A percentile compares a stretch with the other conserved stretches of the same genome.
Conservation (phyloP, 2,329 filamentous ascomycete species). For the Colletotrichum neosansevieriae region DNA sequence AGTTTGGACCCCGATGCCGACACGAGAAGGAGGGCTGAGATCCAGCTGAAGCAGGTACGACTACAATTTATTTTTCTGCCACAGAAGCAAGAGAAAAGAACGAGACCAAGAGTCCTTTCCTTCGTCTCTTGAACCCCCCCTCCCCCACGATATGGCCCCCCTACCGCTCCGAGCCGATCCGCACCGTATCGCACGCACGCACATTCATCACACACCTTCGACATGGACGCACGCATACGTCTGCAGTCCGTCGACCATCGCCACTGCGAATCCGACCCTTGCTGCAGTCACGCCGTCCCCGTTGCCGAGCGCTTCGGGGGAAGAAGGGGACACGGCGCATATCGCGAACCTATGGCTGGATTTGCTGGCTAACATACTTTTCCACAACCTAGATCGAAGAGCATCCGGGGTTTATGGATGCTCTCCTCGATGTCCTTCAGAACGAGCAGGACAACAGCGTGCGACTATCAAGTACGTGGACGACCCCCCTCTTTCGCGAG, state of each 20-base stretch:
- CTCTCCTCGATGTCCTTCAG: conserved; percentile 90
- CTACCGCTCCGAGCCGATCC: conserved; percentile 36
- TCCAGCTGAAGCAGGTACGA: conserved; percentile 84
- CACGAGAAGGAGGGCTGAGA: conserved; percentile 80
- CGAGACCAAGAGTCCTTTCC: conserved; percentile 19
- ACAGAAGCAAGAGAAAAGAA: not conserved
- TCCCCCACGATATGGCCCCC: conserved; percentile 38
- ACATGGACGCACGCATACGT: conserved; percentile 18
- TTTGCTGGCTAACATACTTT: conserved; percentile 30
- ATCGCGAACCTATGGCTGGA: conserved; percentile 38
- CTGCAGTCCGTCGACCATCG: conserved; percentile 33
- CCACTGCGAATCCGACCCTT: conserved; percentile 9
- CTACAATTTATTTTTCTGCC: conserved; percentile 31
- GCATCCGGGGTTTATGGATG: conserved; percentile 89
- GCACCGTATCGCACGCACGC: conserved; percentile 23
- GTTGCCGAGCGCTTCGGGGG: not conserved
- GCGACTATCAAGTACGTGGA: conserved; percentile 84
- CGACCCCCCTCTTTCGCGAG: conserved; percentile 33
- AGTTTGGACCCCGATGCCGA: conserved; percentile 82
- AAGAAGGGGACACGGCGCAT: not conserved
- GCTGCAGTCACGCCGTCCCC: not conserved
- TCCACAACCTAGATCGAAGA: conserved; percentile 79
- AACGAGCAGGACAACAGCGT: conserved; percentile 87
- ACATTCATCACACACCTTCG: conserved; percentile 26
- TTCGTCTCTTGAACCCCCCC: conserved; percentile 18